Evolutionary conservation across 306 rosid genomes (phyloP).

Genomic region (Quercus alba): DNA sequence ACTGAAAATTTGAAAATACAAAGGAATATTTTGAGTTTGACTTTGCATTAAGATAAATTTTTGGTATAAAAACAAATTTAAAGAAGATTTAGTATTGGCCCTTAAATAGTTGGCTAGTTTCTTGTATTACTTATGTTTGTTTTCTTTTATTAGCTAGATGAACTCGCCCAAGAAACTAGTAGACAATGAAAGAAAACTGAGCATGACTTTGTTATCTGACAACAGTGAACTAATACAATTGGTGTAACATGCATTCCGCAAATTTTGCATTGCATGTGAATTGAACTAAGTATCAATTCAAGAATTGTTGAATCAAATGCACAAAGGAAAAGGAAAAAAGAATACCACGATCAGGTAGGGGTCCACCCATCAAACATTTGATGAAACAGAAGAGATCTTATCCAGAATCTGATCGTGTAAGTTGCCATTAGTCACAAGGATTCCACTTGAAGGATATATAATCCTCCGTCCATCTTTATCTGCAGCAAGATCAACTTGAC

Average conservation of each 20-base stretch:
- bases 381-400: constrained; percentile 42
- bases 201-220: not conserved
- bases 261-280: not conserved
- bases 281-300: not conserved
- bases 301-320: not conserved
- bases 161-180: not conserved
- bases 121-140: not conserved
- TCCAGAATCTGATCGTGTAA: constrained; percentile 55
- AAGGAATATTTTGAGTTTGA: not conserved
- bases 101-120: not conserved
- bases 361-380: constrained; percentile 7
- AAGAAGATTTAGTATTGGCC: not conserved
- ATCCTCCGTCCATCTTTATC: constrained; percentile 58
- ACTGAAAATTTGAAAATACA: not conserved
- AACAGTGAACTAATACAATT: not conserved
- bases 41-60: not conserved
- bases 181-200: not conserved
- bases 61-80: not conserved
- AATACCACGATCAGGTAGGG: not conserved
- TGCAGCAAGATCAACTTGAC: constrained; percentile 63
- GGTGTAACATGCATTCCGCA: not conserved
- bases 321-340: not conserved
- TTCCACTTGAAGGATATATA: constrained; percentile 68
- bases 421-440: constrained; percentile 62
- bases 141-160: not conserved